Conservation (phyloP, 2,329 filamentous ascomycete species). For the Hypoxylon sp. region DNA sequence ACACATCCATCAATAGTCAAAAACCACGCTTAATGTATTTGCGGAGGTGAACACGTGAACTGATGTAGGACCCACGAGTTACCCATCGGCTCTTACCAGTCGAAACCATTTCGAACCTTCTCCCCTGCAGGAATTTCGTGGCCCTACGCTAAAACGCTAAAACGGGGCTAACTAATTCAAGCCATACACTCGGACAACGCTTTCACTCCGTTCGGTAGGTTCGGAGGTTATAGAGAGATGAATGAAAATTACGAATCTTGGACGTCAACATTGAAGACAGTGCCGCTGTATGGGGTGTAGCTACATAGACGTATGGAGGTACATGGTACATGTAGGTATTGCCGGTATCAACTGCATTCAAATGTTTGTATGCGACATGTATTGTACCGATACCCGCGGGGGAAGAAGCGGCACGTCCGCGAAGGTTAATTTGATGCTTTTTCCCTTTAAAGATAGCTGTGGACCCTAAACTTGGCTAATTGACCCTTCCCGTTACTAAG, state of each 20-base stretch:
- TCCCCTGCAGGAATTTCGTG: slow-evolving; percentile 44
- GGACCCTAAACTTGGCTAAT: slow-evolving; percentile 11
- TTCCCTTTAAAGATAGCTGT: slow-evolving; percentile 30
- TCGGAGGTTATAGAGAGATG: slow-evolving; percentile 27
- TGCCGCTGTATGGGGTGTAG: too few relatives aligned
- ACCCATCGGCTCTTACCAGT: slow-evolving; percentile 36
- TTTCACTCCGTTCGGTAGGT: slow-evolving; percentile 33
- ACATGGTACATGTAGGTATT: neutral
- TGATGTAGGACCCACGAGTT: slow-evolving; percentile 14
- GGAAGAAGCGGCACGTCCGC: slow-evolving; percentile 28
- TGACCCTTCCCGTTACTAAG: slow-evolving; percentile 8
- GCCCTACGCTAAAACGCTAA: slow-evolving; percentile 25
- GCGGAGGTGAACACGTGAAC: slow-evolving; percentile 7
- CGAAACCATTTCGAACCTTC: slow-evolving; percentile 32
- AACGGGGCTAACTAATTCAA: slow-evolving; percentile 31
- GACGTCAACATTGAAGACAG: neutral
- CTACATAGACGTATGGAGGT: slow-evolving; percentile 29
- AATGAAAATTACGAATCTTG: slow-evolving; percentile 12
- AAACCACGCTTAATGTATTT: neutral
- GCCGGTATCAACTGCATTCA: neutral
- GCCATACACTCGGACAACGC: slow-evolving; percentile 30
- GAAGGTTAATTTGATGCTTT: slow-evolving; percentile 35
- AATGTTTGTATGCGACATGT: neutral
- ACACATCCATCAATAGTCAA: neutral
- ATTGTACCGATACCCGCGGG: neutral